phyloP scores from a whole-genome alignment of 192 early-diverging fungal genomes.

The Backusella mclennaniae region DNA sequence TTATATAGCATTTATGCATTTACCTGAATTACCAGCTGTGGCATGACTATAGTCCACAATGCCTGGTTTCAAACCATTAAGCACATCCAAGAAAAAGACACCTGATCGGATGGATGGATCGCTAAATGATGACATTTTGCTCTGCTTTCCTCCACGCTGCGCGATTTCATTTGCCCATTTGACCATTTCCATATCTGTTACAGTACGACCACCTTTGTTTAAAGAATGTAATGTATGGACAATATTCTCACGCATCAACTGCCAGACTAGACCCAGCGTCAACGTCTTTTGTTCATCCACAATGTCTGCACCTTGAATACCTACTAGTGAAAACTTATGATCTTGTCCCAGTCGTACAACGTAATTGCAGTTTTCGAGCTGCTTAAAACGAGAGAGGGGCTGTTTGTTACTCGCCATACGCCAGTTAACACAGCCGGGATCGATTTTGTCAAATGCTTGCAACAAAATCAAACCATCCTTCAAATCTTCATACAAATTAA shows the following conservation, averaged over 20 bases:
- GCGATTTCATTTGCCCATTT: constrained; percentile 92
- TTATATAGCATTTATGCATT: constrained; percentile 28
- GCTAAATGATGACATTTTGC: constrained; percentile 82
- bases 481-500: constrained; percentile 96
- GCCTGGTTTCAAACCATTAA: constrained; percentile 92
- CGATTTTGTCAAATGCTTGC: constrained; percentile 94
- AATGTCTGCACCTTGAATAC: constrained; percentile 95
- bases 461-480: constrained; percentile 89
- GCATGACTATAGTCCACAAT: constrained; percentile 90
- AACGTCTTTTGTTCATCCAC: constrained; percentile 88
- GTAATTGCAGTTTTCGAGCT: constrained; percentile 98
- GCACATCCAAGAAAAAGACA: constrained; percentile 86
- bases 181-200: constrained; percentile 93
- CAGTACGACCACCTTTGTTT: constrained; percentile 75
- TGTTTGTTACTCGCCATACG: constrained; percentile 81
- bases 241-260: constrained; percentile 98
- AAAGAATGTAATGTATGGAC: constrained; percentile 89
- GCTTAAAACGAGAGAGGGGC: constrained; percentile 87
- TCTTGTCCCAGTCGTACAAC: constrained; percentile 87
- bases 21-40: constrained; percentile 61
- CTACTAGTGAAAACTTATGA: constrained; percentile 89
- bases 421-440: constrained; percentile 91
- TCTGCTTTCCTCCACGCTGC: constrained; percentile 58
- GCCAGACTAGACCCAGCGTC: constrained; percentile 94
- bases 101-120: constrained; percentile 77